Evolutionary conservation across 2,329 filamentous ascomycete species (phyloP), one percentile per base, ranked within the genome.

Genomic region (Coniella vitis): DNA sequence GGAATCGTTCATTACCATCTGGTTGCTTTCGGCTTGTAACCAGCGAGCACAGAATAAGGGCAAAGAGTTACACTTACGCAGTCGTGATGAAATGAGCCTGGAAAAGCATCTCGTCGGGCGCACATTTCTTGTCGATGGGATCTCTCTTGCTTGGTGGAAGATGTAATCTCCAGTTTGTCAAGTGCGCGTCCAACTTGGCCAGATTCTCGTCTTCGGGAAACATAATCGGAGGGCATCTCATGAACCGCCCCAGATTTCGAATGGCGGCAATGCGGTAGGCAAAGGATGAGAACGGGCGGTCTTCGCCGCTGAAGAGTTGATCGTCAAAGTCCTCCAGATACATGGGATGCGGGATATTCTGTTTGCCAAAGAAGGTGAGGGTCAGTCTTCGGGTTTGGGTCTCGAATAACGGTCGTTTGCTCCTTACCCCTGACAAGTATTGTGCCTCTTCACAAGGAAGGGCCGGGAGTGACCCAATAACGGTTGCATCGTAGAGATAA

Each of bases 21-120:
- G 13, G n/a, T 7, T 14, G 8, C 0, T n/a, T n/a, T n/a, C n/a
- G n/a, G n/a, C n/a, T n/a, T n/a, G n/a, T n/a, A 29, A 29, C 25
- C 5, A 29, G 25, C 25, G 5, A 29, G 10, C 25, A 29, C 10
- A 16, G 17, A 12, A 4, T 14, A n/a, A 12, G 7, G 19, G n/a
- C 5, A 16, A 13, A n/a, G 7, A 5, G 13, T 13, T 29, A 9
- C 4, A 65, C 72, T 59, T 63, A 74, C 72, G 76, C 75, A 54
- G 79, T 69, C 29, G 70, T 76, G 58, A 95, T 87, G 80, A 94
- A 91, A 54, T 87, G 84, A 1, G 87, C 90, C 63, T 94, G 88
- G 68, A 95, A 95, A 66, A 95, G 83, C 77, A 95, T 85, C 66
- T 95, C 88, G 62, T 96, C 90, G 10, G 90, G 73, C 46, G 81